These are phyloP conservation scores for Clausena lansium DNA, from an alignment of 345 rosid genomes.

Conservation along the genomic window DNA sequence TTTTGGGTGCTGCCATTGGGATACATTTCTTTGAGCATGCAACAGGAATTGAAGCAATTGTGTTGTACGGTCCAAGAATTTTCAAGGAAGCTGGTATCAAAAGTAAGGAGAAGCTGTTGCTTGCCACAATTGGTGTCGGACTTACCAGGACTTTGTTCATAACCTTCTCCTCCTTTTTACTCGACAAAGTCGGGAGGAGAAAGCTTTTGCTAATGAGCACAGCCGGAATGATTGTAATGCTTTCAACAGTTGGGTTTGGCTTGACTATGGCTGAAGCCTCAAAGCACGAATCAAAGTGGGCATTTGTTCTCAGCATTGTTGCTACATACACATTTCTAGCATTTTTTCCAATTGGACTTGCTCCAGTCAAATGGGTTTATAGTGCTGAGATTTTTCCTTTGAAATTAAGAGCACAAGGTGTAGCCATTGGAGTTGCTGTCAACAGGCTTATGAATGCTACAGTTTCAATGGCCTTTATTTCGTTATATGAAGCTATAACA, in stretches of 20 bases:
- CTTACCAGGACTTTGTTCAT: constrained; percentile 56
- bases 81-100: constrained; percentile 62
- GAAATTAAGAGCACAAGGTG: constrained; percentile 85
- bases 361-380: constrained; percentile 89
- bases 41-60: constrained; percentile 66
- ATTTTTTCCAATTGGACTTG: constrained; percentile 60
- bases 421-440: constrained; percentile 77
- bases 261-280: constrained; percentile 48
- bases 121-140: constrained; percentile 81
- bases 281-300: constrained; percentile 47
- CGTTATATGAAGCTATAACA: constrained; percentile 61
- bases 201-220: constrained; percentile 56
- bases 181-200: constrained; percentile 74
- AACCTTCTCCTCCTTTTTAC: constrained; percentile 44
- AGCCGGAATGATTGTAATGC: constrained; percentile 44
- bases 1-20: constrained; percentile 61
- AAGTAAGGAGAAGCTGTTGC: constrained; percentile 49
- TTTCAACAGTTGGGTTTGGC: constrained; percentile 48
- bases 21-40: constrained; percentile 90
- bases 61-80: constrained; percentile 66
- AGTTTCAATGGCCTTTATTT: constrained; percentile 75
- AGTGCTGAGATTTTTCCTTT: constrained; percentile 83
- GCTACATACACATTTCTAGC: constrained; percentile 61
- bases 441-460: constrained; percentile 78
- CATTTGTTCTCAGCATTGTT: constrained; percentile 46